These are phyloP conservation scores for Oxyria digyna DNA, from an alignment of 148 eudicot genomes.

Conservation along the genomic window DNA sequence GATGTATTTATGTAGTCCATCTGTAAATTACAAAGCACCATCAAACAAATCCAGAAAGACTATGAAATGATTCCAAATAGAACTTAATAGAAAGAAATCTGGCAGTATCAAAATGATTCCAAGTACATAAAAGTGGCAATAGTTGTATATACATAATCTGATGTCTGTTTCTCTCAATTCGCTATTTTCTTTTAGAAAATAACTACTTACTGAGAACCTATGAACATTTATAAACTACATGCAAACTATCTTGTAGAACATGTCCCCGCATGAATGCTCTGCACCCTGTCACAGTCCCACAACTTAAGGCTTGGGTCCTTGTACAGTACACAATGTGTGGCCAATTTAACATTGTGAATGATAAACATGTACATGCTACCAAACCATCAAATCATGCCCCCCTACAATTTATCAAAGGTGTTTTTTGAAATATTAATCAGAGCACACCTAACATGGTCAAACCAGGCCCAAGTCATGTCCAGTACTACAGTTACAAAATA, in stretches of 20 bases:
- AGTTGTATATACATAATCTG: neutral
- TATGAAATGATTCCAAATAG: neutral
- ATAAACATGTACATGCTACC: too few species aligned
- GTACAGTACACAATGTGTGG: neutral
- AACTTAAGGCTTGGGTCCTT: neutral
- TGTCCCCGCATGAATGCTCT: neutral
- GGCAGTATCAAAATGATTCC: neutral
- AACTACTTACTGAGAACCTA: neutral
- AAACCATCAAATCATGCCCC: neutral
- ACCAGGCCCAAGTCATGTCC: neutral
- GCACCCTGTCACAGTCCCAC: neutral
- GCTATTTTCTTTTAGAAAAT: too few species aligned
- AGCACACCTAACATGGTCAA: neutral
- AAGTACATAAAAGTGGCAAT: neutral
- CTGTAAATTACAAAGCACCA: constrained; percentile 7
- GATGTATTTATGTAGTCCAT: constrained; percentile 32
- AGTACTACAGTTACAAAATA: neutral
- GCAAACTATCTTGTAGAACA: neutral
- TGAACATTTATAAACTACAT: neutral
- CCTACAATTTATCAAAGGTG: neutral
- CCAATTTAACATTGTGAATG: neutral
- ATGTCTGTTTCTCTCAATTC: neutral
- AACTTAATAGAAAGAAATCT: neutral
- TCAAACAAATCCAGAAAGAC: neutral
- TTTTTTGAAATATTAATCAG: neutral